Evolutionary conservation across 2,329 filamentous ascomycete species (phyloP).

Genomic region (Myriosclerotinia curreyana): DNA sequence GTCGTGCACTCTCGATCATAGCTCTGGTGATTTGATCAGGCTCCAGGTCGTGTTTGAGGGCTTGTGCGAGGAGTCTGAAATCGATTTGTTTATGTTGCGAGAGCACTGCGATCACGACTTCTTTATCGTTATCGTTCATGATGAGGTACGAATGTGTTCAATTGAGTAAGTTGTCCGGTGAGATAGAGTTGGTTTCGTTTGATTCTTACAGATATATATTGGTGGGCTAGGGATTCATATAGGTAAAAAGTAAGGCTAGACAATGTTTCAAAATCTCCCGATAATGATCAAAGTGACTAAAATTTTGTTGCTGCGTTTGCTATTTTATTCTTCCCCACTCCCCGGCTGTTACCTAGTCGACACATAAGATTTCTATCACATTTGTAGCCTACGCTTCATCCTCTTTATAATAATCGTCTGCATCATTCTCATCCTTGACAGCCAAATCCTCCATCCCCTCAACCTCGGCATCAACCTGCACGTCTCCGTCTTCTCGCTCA

Average conservation of each 20-base stretch:
- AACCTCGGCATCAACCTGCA: not conserved
- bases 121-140: slow-evolving; percentile 14
- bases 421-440: not conserved
- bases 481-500: not conserved
- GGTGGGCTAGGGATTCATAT: not conserved
- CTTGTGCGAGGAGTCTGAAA: not conserved
- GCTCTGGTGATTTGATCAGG: not conserved
- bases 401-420: not conserved
- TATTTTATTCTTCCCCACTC: not conserved
- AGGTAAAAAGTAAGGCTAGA: not conserved
- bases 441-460: not conserved
- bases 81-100: not conserved
- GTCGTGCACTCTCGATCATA: not conserved
- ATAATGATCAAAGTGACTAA: not conserved
- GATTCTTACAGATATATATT: not conserved
- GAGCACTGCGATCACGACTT: not conserved
- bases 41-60: not conserved
- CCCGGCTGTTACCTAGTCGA: not conserved
- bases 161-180: too few relatives aligned
- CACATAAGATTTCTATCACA: not conserved
- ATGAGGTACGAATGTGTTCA: not conserved
- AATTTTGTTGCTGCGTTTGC: not conserved
- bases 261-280: not conserved
- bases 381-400: not conserved
- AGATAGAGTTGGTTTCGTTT: not conserved